Percentiles rank a stretch among this genome's conserved stretches.
Evolutionary conservation across 192 early-diverging fungal species (phyloP).

Genomic region (Rhizophagus clarus): DNA sequence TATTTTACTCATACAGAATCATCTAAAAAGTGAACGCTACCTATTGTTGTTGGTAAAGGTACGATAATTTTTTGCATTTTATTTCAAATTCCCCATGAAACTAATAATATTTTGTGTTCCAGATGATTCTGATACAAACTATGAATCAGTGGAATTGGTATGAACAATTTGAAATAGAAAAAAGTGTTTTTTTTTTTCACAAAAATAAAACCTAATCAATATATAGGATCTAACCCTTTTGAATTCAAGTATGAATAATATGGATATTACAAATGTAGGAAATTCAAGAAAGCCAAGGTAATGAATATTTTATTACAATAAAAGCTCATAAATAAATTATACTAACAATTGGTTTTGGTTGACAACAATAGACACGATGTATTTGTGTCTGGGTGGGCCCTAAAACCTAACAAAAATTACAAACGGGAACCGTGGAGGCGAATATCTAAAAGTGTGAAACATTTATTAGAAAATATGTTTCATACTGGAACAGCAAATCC

Average conservation of each 20-base stretch:
- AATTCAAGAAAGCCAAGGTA: background rate
- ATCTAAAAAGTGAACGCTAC: background rate
- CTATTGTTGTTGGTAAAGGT: background rate
- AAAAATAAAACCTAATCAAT: background rate
- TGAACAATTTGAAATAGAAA: background rate
- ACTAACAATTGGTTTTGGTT: background rate
- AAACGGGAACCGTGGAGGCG: background rate
- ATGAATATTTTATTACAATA: background rate
- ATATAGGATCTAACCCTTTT: background rate
- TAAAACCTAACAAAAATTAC: background rate
- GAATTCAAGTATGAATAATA: background rate
- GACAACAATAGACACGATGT: background rate
- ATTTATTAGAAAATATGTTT: constrained; percentile 7
- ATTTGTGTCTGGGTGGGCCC: background rate
- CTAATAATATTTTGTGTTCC: background rate
- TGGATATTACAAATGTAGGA: background rate
- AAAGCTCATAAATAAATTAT: background rate
- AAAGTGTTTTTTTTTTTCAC: background rate
- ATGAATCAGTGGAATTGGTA: background rate
- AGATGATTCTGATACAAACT: background rate
- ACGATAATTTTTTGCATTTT: background rate
- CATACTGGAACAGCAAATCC: background rate
- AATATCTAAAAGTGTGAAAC: background rate
- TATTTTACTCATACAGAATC: too few species aligned
- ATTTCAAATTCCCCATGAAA: background rate